These are phyloP conservation scores for Marasmius fiardii DNA, from an alignment of 1,284 basidiomycete species.

Conservation along the genomic window DNA sequence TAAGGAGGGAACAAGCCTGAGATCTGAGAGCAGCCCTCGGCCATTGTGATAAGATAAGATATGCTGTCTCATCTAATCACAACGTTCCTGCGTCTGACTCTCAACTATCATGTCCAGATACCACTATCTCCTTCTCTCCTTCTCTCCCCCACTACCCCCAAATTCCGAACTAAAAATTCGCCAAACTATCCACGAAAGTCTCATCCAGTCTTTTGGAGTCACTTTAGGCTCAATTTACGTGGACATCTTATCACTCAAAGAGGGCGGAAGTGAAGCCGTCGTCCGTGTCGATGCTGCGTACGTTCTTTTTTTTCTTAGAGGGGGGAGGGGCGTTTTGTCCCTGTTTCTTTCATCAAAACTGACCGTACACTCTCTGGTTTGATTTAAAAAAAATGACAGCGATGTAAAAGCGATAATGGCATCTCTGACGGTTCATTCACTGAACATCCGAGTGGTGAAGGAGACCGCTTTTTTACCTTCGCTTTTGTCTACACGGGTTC, in stretches of 20 bases:
- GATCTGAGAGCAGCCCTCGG: no score
- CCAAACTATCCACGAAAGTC: slow-evolving; percentile 5
- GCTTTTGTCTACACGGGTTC: background rate
- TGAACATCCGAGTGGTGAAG: slow-evolving; percentile 3
- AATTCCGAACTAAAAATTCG: slow-evolving; percentile 6
- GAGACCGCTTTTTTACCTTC: slow-evolving; percentile 9
- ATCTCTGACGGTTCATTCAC: background rate
- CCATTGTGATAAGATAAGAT: no score
- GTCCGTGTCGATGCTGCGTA: slow-evolving; percentile 6
- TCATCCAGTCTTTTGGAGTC: slow-evolving; percentile 8
- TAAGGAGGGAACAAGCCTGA: no score
- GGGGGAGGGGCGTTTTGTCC: background rate
- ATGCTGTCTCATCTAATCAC: no score
- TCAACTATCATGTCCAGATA: background rate
- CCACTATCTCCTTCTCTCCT: slow-evolving; percentile 3
- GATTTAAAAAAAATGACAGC: no score
- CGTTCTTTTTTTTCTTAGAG: background rate
- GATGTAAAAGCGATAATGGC: slow-evolving; percentile 8
- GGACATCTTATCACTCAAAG: slow-evolving; percentile 9
- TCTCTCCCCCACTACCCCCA: background rate
- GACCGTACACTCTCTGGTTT: no score
- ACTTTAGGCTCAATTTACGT: slow-evolving; percentile 7
- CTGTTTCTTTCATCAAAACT: background rate
- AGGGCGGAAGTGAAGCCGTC: slow-evolving; percentile 5
- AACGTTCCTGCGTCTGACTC: no score